Evolutionary conservation across 805 yeast genomes (phyloP), one percentile per base, ranked within the genome.

Genomic region (Candida anglica): DNA sequence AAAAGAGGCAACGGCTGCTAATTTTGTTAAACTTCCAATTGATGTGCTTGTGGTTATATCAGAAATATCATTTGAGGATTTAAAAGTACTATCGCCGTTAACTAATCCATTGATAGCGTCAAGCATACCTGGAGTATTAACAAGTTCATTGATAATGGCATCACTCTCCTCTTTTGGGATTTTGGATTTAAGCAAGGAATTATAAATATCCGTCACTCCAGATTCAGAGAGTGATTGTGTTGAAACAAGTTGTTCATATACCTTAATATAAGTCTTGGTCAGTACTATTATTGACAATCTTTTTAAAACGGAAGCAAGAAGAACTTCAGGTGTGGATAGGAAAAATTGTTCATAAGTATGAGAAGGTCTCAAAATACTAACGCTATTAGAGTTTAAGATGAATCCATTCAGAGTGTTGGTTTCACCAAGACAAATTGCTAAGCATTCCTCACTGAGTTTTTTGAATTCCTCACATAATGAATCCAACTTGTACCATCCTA

Each of bases 391-490:
- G 40, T 63, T 37, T 10, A 60, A 37, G 6, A 56, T 37, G 18
- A 27, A 33, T 13, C 16, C 23, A 5, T 20, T 15, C 11, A 11
- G 19, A 5, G 43, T 34, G 5, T 34, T 25, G 6, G 39, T 34
- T 13, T 40, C 37, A 6, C 40, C 26, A 8, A 43, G 22, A n/a
- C 58, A 56, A 1, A 83, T 48, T 1, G 78, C 61, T 24, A 86
- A 63, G 0, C 81, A 69, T 47, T 85, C 93, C 38, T 71, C 69
- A 14, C 77, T 66, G 30, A 71, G 69, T 38, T 73, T 81, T 38
- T 71, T 73, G 34, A 84, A 66, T 47, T 88, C 96, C 36, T 73
- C 75, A 50, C 95, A 81, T 17, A 88, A 63, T 2, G 85, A 69
- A 38, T 79, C 81, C 37, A 89, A 72, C 39, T 81, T 77, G 21